These are phyloP conservation scores for Pistacia vera DNA, from an alignment of 345 rosid species.

Conservation along the genomic window DNA sequence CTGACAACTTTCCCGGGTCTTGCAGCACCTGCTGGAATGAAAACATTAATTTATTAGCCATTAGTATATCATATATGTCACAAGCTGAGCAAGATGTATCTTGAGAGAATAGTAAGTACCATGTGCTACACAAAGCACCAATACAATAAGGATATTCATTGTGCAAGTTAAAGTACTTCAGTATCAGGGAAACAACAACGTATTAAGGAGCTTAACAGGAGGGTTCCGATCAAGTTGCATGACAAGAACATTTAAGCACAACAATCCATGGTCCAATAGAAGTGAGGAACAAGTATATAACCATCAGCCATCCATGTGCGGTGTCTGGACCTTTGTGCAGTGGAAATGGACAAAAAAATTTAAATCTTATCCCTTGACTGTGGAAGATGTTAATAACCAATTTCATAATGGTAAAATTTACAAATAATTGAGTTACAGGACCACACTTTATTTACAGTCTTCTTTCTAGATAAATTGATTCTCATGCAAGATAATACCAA, in stretches of 20 bases:
- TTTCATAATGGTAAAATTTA: neutral
- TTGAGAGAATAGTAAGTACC: neutral
- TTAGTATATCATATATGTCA: neutral
- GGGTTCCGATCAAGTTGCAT: slow-evolving; percentile 19
- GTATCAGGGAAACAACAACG: too few species aligned
- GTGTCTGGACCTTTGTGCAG: neutral
- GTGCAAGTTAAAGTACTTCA: neutral
- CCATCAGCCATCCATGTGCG: neutral
- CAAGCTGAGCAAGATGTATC: neutral
- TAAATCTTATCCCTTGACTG: neutral
- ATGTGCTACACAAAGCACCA: too few species aligned
- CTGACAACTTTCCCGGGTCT: slow-evolving; percentile 93
- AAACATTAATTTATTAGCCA: slow-evolving; percentile 3
- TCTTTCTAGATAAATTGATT: neutral
- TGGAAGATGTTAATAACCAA: neutral
- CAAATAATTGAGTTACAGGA: neutral
- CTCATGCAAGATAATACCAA: neutral
- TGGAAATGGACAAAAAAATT: neutral
- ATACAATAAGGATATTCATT: neutral
- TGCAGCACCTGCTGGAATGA: slow-evolving; percentile 61
- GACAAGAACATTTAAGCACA: neutral
- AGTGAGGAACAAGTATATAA: neutral
- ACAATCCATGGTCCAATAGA: neutral
- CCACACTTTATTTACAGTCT: neutral
- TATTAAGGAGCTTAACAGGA: neutral